Base-by-base conservation (phyloP, 169 alveolate species). In the Miamiensis avidus region DNA sequence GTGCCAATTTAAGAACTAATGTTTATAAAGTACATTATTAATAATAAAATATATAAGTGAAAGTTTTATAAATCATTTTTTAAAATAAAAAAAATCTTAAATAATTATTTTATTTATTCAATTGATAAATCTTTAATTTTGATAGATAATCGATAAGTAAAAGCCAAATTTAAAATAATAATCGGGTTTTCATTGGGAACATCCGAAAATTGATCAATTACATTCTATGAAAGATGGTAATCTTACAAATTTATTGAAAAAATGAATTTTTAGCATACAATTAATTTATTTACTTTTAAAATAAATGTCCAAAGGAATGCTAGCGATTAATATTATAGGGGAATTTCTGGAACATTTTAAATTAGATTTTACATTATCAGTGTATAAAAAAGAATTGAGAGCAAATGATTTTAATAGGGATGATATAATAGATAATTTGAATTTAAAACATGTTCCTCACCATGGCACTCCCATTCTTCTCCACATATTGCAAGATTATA, bases 301-400 rank as follows among this genome's bases (percentile, higher is more conserved):
- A 11, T 11, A 49, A 49, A 49, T n/a, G n/a, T n/a, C n/a, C n/a
- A 49, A 49, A 49, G 69, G 69, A 11, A 11, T 49, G 20, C 4
- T 49, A 11, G 69, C 26, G 20, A 11, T 49, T 11, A 49, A 49
- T 49, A 11, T 49, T 11, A 82, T 82, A 34, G 30, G 74, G 34
- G 90, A 86, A 74, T 86, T 74, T 75, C 72, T 86, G 29, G 90
- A 86, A 31, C 81, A 72, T 76, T 86, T 86, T 75, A 86, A 81
- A 86, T 86, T 86, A 26, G 83, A 81, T 34, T 86, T 74, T 69
- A 86, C 87, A 16, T 75, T 79, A 16, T 74, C 81, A 15, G 90
- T 86, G 25, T 81, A 79, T 32, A 86, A 84, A 86, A 86, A 86
- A 65, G 90, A 86, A 81, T 79, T 81, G 27, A 74, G 49, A 29